These are phyloP conservation scores for Rutstroemia sp. DNA, from an alignment of 2,329 filamentous ascomycete species.

Conservation along the genomic window DNA sequence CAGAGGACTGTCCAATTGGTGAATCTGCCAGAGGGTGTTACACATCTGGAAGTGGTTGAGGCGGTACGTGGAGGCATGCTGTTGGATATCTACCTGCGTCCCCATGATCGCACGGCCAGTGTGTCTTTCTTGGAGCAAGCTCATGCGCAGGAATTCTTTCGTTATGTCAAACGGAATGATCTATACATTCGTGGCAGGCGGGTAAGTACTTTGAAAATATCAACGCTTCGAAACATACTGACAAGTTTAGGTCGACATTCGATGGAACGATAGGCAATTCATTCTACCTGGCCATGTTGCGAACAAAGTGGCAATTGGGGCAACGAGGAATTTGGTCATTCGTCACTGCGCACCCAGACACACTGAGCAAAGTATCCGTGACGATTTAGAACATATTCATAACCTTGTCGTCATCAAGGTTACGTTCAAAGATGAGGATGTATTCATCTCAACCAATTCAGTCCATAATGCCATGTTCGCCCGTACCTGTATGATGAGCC, in stretches of 20 bases:
- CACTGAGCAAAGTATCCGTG: constrained; percentile 57
- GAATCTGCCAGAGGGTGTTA: constrained; percentile 54
- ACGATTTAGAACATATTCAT: constrained; percentile 77
- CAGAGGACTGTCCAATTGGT: constrained; percentile 54
- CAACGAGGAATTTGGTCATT: constrained; percentile 68
- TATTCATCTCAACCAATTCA: constrained; percentile 68
- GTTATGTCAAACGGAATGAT: constrained; percentile 55
- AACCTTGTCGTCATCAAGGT: constrained; percentile 66
- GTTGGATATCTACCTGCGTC: constrained; percentile 58
- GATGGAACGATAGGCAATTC: constrained; percentile 67
- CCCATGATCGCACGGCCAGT: constrained; percentile 50
- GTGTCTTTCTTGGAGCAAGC: constrained; percentile 63
- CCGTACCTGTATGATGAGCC: constrained; percentile 67
- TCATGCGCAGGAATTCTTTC: constrained; percentile 57
- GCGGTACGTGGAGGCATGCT: constrained; percentile 63
- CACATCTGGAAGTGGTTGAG: constrained; percentile 57
- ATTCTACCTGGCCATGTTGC: constrained; percentile 54
- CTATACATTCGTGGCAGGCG: constrained; percentile 62
- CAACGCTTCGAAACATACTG: background rate
- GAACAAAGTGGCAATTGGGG: constrained; percentile 56
- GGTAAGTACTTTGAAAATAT: constrained; percentile 38
- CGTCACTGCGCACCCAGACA: constrained; percentile 48
- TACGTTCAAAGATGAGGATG: constrained; percentile 49
- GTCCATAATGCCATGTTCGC: constrained; percentile 70
- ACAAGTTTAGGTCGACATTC: constrained; percentile 50